phyloP scores from a whole-genome alignment of 345 rosid genomes.

The Cardamine resedifolia region DNA sequence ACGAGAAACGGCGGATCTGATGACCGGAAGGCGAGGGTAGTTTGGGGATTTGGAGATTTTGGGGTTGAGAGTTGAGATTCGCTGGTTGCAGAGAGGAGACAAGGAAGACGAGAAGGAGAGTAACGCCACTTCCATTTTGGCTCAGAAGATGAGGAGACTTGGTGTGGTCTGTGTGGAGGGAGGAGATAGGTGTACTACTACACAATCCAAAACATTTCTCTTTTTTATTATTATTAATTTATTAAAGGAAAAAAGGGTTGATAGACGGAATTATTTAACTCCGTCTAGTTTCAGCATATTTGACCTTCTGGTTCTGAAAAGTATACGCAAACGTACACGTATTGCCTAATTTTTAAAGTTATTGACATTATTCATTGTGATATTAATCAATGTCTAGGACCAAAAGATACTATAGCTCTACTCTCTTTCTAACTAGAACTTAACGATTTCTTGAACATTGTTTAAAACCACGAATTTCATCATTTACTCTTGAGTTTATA shows the following conservation, averaged over 20 bases:
- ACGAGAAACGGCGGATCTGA: conserved; percentile 80
- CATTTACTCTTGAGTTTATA: conserved; percentile 20
- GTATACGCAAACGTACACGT: not conserved
- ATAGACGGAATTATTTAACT: not conserved
- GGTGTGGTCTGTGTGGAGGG: conserved; percentile 22
- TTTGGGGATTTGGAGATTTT: conserved; percentile 27
- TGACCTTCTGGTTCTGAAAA: not conserved
- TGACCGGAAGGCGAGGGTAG: conserved; percentile 34
- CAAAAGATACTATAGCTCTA: not conserved
- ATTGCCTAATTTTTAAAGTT: not conserved
- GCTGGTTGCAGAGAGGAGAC: conserved; percentile 35
- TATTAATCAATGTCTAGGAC: not conserved
- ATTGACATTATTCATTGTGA: not conserved
- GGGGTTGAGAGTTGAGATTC: conserved; percentile 36
- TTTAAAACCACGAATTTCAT: conserved; percentile 10
- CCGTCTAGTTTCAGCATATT: conserved; percentile 6
- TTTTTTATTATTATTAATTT: not conserved
- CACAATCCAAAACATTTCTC: not conserved
- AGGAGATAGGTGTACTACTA: conserved; percentile 16
- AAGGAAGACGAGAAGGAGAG: conserved; percentile 61
- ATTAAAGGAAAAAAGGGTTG: not conserved
- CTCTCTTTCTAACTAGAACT: not conserved
- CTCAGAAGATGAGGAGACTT: conserved; percentile 22
- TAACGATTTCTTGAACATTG: conserved; percentile 3
- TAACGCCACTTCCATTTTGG: conserved; percentile 65